These are phyloP conservation scores for Shiraia sp. DNA, from an alignment of 2,329 filamentous ascomycete species.

Conservation along the genomic window DNA sequence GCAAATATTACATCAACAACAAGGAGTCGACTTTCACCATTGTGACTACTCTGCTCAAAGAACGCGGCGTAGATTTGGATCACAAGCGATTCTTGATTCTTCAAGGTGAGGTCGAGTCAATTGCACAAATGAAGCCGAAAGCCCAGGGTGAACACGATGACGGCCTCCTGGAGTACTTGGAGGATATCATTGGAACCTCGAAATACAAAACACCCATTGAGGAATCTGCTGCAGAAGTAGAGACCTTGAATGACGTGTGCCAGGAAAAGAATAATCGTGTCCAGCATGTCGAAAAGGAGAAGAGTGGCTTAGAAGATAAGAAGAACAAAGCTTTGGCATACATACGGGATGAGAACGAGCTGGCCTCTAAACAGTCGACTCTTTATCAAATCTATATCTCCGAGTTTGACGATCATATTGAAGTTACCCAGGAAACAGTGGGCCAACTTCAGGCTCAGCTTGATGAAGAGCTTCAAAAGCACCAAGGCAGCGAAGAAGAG, in stretches of 20 bases:
- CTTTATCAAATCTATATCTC: constrained; percentile 90
- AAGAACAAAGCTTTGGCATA: constrained; percentile 92
- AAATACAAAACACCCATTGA: constrained; percentile 98
- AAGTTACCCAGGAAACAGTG: constrained; percentile 87
- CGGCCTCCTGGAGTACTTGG: constrained; percentile 91
- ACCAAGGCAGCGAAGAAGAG: constrained; percentile 83
- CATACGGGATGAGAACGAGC: constrained; percentile 90
- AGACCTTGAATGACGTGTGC: constrained; percentile 91
- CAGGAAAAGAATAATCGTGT: constrained; percentile 93
- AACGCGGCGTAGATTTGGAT: constrained; percentile 90
- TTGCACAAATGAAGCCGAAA: constrained; percentile 99
- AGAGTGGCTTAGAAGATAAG: constrained; percentile 88
- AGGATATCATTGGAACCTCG: constrained; percentile 98
- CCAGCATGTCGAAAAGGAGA: constrained; percentile 97
- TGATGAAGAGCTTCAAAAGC: constrained; percentile 85
- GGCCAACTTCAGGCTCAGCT: constrained; percentile 87
- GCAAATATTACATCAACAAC: constrained; percentile 96
- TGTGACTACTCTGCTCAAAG: constrained; percentile 84
- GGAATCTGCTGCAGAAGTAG: constrained; percentile 86
- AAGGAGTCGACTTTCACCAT: constrained; percentile 89
- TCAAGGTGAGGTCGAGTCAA: constrained; percentile 97
- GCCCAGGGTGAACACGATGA: constrained; percentile 94
- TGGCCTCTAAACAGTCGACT: constrained; percentile 84
- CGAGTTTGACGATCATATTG: constrained; percentile 85
- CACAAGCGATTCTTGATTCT: constrained; percentile 98